Conservation (phyloP, 1,284 basidiomycete genomes). For the Microbotryomycetes sp. region DNA sequence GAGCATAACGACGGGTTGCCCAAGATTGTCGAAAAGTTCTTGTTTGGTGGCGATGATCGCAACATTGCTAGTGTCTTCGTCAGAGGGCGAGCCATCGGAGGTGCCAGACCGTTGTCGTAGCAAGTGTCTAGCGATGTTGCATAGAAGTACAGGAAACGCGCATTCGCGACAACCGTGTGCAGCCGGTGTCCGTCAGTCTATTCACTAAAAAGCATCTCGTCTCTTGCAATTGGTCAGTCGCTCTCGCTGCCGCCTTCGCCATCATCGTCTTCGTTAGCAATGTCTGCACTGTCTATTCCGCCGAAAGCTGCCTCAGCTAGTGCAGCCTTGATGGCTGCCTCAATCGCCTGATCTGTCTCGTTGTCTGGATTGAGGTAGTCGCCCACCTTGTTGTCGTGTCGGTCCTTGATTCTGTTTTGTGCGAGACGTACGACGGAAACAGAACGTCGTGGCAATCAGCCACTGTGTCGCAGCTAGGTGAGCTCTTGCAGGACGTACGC, state of each 20-base stretch:
- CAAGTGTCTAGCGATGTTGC: neutral
- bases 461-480: no score
- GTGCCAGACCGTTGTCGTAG: slow-evolving; percentile 41
- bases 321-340: slow-evolving; percentile 52
- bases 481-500: slow-evolving; percentile 55
- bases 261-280: slow-evolving; percentile 40
- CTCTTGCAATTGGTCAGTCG: slow-evolving; percentile 40
- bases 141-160: neutral
- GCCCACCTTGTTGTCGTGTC: slow-evolving; percentile 55
- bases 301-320: slow-evolving; percentile 48
- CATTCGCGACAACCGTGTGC: neutral
- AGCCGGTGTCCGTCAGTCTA: no score
- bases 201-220: no score
- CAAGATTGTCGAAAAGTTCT: slow-evolving; percentile 36
- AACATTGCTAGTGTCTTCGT: slow-evolving; percentile 83
- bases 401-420: slow-evolving; percentile 59
- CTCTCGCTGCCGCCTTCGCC: slow-evolving; percentile 44
- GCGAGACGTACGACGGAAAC: neutral
- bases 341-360: slow-evolving; percentile 25
- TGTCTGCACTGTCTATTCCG: slow-evolving; percentile 45
- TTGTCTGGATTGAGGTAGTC: slow-evolving; percentile 55
- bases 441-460: no score
- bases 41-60: slow-evolving; percentile 57
- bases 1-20: slow-evolving; percentile 48
- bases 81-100: slow-evolving; percentile 70